Conservation (phyloP, 306 rosid genomes). For the Hippophae rhamnoides region DNA sequence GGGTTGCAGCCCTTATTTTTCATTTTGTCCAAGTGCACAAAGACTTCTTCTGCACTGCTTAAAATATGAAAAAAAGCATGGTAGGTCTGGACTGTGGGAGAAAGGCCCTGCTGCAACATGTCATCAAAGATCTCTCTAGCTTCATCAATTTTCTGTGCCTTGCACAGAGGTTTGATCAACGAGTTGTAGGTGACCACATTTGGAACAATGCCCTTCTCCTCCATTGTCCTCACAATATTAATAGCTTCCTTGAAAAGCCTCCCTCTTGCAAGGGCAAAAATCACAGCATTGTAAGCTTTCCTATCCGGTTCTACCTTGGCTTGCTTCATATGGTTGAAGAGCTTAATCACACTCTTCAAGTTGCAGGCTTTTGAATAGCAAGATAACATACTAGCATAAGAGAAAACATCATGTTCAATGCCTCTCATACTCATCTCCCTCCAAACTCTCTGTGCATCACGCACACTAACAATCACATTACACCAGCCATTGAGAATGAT, state of each 20-base stretch:
- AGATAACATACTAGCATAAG: conserved; percentile 65
- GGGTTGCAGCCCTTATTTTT: conserved; percentile 52
- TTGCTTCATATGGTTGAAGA: conserved; percentile 54
- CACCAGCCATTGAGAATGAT: conserved; percentile 88
- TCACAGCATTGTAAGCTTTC: conserved; percentile 71
- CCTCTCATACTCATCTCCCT: conserved; percentile 62
- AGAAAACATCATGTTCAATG: conserved; percentile 57
- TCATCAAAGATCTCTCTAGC: conserved; percentile 45
- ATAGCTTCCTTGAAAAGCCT: conserved; percentile 51
- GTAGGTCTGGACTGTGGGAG: conserved; percentile 66
- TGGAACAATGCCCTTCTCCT: conserved; percentile 45
- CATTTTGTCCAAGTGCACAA: conserved; percentile 55
- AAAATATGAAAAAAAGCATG: conserved; percentile 66
- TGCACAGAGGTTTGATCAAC: conserved; percentile 72
- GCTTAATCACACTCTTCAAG: conserved; percentile 51
- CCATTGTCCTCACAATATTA: conserved; percentile 52
- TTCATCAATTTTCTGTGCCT: conserved; percentile 44
- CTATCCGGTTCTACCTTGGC: conserved; percentile 49
- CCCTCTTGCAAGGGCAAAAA: conserved; percentile 63
- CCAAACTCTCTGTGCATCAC: conserved; percentile 69
- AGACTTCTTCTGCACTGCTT: conserved; percentile 54
- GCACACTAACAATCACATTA: conserved; percentile 51
- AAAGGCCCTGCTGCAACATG: conserved; percentile 39
- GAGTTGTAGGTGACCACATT: conserved; percentile 71
- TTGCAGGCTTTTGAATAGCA: conserved; percentile 67